Evolutionary conservation across 805 yeast species (phyloP).

Genomic region (Tetrapisispora taiwanensis): DNA sequence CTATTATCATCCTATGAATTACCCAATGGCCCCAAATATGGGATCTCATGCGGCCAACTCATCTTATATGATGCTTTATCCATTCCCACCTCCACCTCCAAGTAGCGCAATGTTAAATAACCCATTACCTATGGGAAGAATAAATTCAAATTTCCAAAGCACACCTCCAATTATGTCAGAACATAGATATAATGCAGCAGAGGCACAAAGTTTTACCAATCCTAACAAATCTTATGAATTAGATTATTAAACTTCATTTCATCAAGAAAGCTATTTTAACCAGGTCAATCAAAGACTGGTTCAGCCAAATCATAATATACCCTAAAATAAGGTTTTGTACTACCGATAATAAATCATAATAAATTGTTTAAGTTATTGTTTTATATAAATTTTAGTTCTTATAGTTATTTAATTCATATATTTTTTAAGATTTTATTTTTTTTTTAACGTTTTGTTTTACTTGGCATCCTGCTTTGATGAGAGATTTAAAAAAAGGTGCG

Average conservation of each 20-base stretch:
- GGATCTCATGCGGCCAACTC: constrained; percentile 14
- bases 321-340: too few species aligned
- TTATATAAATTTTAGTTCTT: too few species aligned
- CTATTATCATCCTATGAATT: constrained; percentile 26
- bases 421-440: too few species aligned
- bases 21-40: constrained; percentile 17
- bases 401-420: too few species aligned
- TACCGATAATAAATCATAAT: too few species aligned
- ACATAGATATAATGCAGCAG: constrained; percentile 10
- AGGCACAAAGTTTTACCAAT: constrained; percentile 8
- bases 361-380: too few species aligned
- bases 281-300: too few species aligned
- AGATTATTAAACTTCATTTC: constrained; percentile 8
- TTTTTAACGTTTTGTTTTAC: too few species aligned
- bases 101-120: constrained; percentile 15
- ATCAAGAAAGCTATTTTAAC: too few species aligned
- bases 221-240: constrained; percentile 8
- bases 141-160: constrained; percentile 6
- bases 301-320: too few species aligned
- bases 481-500: too few species aligned
- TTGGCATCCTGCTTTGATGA: too few species aligned
- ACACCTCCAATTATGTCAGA: constrained; percentile 8
- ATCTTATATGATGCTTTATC: constrained; percentile 26
- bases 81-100: constrained; percentile 25
- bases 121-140: constrained; percentile 9